Conservation (phyloP, 164 flowering plant species). For the Liquidambar formosana region DNA sequence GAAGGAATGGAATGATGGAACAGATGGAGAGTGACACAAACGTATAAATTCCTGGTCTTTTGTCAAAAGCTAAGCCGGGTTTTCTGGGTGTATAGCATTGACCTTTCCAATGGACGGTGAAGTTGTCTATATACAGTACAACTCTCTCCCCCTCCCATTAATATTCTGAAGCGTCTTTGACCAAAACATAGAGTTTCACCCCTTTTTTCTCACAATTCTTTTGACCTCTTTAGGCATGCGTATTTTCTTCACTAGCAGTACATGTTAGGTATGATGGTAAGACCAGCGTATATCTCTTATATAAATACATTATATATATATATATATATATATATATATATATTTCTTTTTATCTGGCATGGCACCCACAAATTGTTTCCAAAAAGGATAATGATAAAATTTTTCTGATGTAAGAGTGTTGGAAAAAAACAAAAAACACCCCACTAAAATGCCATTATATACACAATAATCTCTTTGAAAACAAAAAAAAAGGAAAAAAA, state of each 20-base stretch:
- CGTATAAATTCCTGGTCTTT: slow-evolving; percentile 11
- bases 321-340: no score
- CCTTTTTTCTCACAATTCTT: slow-evolving; percentile 10
- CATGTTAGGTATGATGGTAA: slow-evolving; percentile 16
- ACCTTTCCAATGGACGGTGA: slow-evolving; percentile 27
- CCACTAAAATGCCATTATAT: no score
- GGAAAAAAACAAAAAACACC: no score
- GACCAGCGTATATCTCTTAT: no score
- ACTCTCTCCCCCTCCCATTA: not conserved
- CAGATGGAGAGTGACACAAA: slow-evolving; percentile 13
- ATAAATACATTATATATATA: not conserved
- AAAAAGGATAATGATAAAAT: no score
- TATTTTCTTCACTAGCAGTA: not conserved
- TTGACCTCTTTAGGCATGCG: slow-evolving; percentile 19
- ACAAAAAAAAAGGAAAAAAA: no score
- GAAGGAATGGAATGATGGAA: not conserved
- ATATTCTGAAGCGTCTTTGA: slow-evolving; percentile 35
- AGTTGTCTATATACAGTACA: not conserved
- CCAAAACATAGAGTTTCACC: slow-evolving; percentile 19
- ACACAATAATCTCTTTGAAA: no score
- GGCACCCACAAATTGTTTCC: no score
- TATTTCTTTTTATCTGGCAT: no score
- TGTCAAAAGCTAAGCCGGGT: slow-evolving; percentile 27
- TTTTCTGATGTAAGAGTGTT: no score
- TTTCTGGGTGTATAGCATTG: slow-evolving; percentile 19